These are phyloP conservation scores for Phyllosticta citriasiana DNA, from an alignment of 2,329 filamentous ascomycete species.

Conservation along the genomic window DNA sequence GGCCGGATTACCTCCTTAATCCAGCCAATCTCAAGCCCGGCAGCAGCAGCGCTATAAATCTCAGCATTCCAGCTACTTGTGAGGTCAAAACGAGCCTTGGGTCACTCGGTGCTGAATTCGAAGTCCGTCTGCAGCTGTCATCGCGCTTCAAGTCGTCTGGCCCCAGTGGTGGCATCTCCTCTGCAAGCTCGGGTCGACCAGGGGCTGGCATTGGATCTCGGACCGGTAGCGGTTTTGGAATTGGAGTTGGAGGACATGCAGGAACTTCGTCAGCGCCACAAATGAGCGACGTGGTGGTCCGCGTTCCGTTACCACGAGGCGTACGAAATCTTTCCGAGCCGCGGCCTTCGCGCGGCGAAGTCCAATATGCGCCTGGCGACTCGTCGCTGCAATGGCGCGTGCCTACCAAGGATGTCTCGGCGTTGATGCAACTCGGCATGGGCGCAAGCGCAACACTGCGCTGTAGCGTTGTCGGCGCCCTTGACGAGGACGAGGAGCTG, in stretches of 20 bases:
- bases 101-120: constrained; percentile 68
- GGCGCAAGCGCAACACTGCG: constrained; percentile 62
- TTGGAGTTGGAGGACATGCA: background rate
- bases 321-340: constrained; percentile 80
- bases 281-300: constrained; percentile 68
- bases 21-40: constrained; percentile 15
- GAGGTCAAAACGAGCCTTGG: constrained; percentile 78
- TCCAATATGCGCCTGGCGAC: constrained; percentile 66
- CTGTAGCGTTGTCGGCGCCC: constrained; percentile 65
- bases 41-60: constrained; percentile 38
- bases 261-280: constrained; percentile 28
- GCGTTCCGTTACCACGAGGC: constrained; percentile 65
- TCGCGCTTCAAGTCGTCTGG: constrained; percentile 32
- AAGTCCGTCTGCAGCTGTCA: constrained; percentile 66
- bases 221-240: constrained; percentile 25
- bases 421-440: constrained; percentile 37
- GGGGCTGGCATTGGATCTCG: constrained; percentile 15
- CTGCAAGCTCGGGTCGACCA: constrained; percentile 13
- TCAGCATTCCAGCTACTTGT: constrained; percentile 73
- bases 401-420: constrained; percentile 61
- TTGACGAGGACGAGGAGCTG: constrained; percentile 37
- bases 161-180: constrained; percentile 9
- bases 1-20: constrained; percentile 44
- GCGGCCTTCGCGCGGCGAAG: constrained; percentile 69
- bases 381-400: constrained; percentile 73